Evolutionary conservation across 2,329 filamentous ascomycete species (phyloP).

Genomic region (Ophiognomonia clavigignenti-juglandacearum): DNA sequence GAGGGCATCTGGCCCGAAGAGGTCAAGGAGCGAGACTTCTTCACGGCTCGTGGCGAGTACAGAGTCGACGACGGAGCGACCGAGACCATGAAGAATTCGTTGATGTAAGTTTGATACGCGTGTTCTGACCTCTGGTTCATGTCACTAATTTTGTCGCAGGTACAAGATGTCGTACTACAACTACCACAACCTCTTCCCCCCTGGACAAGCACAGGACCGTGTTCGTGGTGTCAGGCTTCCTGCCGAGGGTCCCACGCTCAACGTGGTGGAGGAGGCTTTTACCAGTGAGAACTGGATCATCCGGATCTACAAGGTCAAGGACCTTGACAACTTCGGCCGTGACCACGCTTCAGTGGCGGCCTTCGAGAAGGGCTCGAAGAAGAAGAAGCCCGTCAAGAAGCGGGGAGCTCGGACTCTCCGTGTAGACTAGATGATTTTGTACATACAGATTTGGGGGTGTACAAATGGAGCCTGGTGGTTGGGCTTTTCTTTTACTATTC

Average conservation of each 20-base stretch:
- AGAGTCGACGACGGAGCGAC: slow-evolving; percentile 89
- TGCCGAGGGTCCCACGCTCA: slow-evolving; percentile 78
- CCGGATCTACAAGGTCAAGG: slow-evolving; percentile 99
- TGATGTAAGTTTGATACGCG: slow-evolving; percentile 67
- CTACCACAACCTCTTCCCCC: slow-evolving; percentile 85
- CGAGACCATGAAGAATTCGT: slow-evolving; percentile 96
- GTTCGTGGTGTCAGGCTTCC: slow-evolving; percentile 79
- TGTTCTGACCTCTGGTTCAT: slow-evolving; percentile 2
- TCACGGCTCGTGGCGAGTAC: slow-evolving; percentile 91
- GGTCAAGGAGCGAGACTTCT: slow-evolving; percentile 94
- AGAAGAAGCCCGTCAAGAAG: slow-evolving; percentile 71
- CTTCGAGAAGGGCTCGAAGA: slow-evolving; percentile 78
- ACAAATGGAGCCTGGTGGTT: slow-evolving; percentile 12
- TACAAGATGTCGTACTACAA: slow-evolving; percentile 99
- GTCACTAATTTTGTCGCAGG: slow-evolving; percentile 47
- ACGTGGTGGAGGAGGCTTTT: slow-evolving; percentile 91
- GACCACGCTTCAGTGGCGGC: slow-evolving; percentile 68
- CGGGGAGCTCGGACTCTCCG: slow-evolving; percentile 67
- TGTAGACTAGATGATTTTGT: slow-evolving; percentile 54
- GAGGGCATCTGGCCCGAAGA: slow-evolving; percentile 99
- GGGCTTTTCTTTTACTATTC: not conserved
- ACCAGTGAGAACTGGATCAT: slow-evolving; percentile 99
- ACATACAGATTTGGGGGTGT: slow-evolving; percentile 5
- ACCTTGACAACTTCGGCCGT: slow-evolving; percentile 90
- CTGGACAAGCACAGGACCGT: slow-evolving; percentile 84